Percentiles rank a stretch among this genome's conserved stretches.
phyloP scores from a whole-genome alignment of 208 protist species.

The Angomonas ambiguus region DNA sequence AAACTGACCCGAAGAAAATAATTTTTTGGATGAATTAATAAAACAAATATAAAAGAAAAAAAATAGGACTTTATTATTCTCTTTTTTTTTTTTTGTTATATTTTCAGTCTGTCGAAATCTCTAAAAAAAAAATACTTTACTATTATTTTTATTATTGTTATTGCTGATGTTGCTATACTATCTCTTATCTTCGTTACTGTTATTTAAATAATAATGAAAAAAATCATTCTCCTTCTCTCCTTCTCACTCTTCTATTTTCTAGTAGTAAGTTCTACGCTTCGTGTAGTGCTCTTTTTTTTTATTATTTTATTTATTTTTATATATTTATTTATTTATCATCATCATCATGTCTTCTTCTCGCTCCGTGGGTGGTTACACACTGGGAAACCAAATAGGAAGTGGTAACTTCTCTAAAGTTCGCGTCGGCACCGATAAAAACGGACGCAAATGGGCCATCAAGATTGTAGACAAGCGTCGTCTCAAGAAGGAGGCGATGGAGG shows the following conservation, averaged over 20 bases:
- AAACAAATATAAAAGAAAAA: too few relatives aligned
- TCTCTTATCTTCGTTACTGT: neutral
- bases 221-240: neutral
- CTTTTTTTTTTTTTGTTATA: conserved; percentile 9
- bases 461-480: conserved; percentile 86
- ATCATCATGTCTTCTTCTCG: neutral
- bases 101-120: neutral
- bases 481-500: conserved; percentile 85
- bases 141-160: conserved; percentile 7
- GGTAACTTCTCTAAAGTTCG: conserved; percentile 91
- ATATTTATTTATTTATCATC: conserved; percentile 7
- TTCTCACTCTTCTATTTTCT: conserved; percentile 9
- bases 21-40: too few relatives aligned
- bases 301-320: conserved; percentile 14
- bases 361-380: conserved; percentile 71
- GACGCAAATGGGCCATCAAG: conserved; percentile 83
- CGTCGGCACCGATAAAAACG: conserved; percentile 55
- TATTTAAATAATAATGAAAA: too few relatives aligned
- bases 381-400: conserved; percentile 82
- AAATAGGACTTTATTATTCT: too few relatives aligned
- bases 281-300: conserved; percentile 11
- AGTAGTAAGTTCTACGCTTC: conserved; percentile 3
- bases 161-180: neutral
- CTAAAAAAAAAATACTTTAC: conserved; percentile 1
- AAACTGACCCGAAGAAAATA: too few relatives aligned